Evolutionary conservation across 768 basidiomycete genomes (phyloP).

Genomic region (Polyporus arcularius): DNA sequence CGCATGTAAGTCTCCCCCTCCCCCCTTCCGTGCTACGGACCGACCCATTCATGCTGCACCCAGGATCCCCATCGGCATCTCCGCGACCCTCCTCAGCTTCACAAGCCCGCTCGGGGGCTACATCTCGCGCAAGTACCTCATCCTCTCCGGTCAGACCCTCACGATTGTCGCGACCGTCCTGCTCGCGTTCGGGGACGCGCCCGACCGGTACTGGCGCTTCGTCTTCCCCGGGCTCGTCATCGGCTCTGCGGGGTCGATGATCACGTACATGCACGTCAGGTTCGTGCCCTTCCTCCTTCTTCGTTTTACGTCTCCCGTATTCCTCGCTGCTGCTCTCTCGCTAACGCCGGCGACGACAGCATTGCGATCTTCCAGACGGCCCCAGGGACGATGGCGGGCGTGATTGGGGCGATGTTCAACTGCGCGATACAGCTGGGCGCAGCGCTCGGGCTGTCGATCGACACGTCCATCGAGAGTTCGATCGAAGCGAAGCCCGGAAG

Average conservation of each 20-base stretch:
- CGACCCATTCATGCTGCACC: not conserved
- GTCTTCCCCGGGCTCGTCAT: slow-evolving; percentile 49
- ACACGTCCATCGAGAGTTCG: not conserved
- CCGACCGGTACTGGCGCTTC: slow-evolving; percentile 43
- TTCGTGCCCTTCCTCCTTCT: slow-evolving; percentile 25
- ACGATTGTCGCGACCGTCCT: slow-evolving; percentile 38
- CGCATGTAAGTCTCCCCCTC: slow-evolving; percentile 29
- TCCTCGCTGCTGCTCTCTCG: not conserved
- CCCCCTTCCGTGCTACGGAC: not conserved
- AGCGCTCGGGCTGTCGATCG: slow-evolving; percentile 3
- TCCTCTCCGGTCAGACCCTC: slow-evolving; percentile 41
- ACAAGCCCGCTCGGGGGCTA: slow-evolving; percentile 35
- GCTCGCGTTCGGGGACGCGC: slow-evolving; percentile 39
- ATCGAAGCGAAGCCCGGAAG: slow-evolving; percentile 30
- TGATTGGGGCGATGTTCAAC: slow-evolving; percentile 52
- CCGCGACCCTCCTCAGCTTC: slow-evolving; percentile 34
- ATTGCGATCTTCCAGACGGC: slow-evolving; percentile 49
- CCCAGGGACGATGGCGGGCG: slow-evolving; percentile 48
- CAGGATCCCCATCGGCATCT: slow-evolving; percentile 39
- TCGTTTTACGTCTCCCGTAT: not conserved
- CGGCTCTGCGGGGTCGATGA: slow-evolving; percentile 45
- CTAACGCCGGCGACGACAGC: slow-evolving; percentile 25
- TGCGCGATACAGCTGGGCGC: slow-evolving; percentile 47
- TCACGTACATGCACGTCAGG: slow-evolving; percentile 47
- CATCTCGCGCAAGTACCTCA: slow-evolving; percentile 41